Base-by-base conservation (phyloP, 495 filamentous ascomycete species). In the Tetracladium marchalianum region DNA sequence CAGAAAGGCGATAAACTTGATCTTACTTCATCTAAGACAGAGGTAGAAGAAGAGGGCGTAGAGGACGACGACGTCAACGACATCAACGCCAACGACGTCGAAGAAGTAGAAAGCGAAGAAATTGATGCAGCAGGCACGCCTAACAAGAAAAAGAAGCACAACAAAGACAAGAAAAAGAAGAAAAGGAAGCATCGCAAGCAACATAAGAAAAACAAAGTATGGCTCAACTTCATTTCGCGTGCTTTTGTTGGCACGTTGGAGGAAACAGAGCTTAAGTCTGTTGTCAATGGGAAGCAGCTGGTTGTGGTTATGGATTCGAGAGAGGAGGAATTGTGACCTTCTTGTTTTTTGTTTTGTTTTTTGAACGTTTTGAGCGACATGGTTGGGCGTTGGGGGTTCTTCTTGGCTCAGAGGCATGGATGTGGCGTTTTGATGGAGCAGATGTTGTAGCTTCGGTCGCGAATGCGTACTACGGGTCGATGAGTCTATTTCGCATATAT, bases 141-240 rank as follows among this genome's bases (percentile, higher is more conserved):
- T 10, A 35, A 51, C 13, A 50, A 44, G 17, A 51, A 50, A 35
- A 49, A 54, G 41, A 57, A 53, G 39, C 24, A 52, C 19, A 43
- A 44, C 13, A 51, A 50, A 35, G 46, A 54, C 37, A 57, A 53
- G 39, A 16, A 52, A 12, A 43, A 50, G 34, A 50, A 52, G 27
- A 27, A 60, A n/a, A n/a, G n/a, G 51, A 54, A 55, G 41, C 41
- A 55, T 31, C 43, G 52, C 15, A 52, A 49, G 22, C 46, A 52
- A 46, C 35, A 51, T 18, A 36, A 49, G 27, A 56, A 54, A 47
- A 60, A 60, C 41, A 60, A 55, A 32, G 57, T 52, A 2, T 60
- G 57, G 57, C 41, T 57, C 6, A 39, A 32, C 17, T 60, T 60
- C 47, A 40, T 60, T n/a, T n/a, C 44, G 41, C 49, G 55, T 22